phyloP scores from a whole-genome alignment of 257 asterid species.

The Schizonepeta tenuifolia region DNA sequence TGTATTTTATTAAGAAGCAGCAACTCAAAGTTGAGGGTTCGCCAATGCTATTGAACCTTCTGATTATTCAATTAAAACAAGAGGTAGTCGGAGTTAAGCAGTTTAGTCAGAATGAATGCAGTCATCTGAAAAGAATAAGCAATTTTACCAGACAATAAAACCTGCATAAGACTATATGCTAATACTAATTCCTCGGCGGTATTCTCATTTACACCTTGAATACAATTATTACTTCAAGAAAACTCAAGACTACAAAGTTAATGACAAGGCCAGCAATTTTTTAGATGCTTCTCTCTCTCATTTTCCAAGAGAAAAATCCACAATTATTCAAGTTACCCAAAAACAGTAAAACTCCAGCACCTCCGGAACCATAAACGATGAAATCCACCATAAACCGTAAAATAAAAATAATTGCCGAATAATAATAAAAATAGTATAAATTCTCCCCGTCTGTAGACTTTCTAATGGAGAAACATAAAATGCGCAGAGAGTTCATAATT shows the following conservation, averaged over 20 bases:
- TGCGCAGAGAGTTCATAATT: not conserved
- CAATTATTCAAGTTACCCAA: not conserved
- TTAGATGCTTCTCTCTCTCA: not conserved
- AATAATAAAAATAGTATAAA: no score
- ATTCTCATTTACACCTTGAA: not conserved
- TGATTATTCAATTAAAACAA: not conserved
- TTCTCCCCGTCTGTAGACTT: no score
- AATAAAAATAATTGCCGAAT: not conserved
- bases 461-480: slow-evolving; percentile 1
- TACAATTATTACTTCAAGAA: not conserved
- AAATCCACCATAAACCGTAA: slow-evolving; percentile 6
- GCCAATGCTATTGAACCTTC: not conserved
- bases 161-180: not conserved
- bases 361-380: not conserved
- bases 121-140: not conserved
- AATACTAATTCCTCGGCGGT: not conserved
- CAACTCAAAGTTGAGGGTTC: not conserved
- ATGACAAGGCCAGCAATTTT: not conserved
- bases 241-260: not conserved
- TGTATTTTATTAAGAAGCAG: not conserved
- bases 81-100: not conserved
- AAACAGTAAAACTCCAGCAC: not conserved
- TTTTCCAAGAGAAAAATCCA: no score
- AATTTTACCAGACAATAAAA: not conserved
- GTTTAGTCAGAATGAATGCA: not conserved